phyloP scores from a whole-genome alignment of 495 filamentous ascomycete genomes.

The Podospora pseudoanserina region DNA sequence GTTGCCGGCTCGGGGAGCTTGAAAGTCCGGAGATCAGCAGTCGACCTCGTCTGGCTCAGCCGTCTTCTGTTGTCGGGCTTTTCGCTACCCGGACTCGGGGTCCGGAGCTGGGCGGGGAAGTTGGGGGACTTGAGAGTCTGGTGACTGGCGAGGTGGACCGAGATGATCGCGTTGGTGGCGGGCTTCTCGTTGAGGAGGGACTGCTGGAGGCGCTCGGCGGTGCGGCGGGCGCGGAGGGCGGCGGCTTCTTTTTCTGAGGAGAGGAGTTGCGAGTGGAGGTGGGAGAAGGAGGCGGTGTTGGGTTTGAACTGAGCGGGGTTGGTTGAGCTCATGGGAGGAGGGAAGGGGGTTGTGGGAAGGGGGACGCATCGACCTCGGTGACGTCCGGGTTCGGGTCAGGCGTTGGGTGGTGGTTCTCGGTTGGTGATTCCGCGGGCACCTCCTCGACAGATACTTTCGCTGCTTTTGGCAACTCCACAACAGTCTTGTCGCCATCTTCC shows the following conservation, averaged over 20 bases:
- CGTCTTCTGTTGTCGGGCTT: neutral
- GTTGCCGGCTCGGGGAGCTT: neutral
- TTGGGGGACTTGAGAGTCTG: neutral
- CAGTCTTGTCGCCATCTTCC: neutral
- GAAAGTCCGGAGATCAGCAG: neutral
- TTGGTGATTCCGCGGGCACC: neutral
- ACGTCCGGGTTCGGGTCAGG: neutral
- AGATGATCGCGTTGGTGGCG: neutral
- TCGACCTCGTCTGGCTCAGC: neutral
- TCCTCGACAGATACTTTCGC: neutral
- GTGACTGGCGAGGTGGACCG: neutral
- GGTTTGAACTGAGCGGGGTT: neutral
- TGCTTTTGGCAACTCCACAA: neutral
- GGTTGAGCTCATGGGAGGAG: neutral
- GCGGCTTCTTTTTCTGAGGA: conserved; percentile 1
- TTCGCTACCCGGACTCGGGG: neutral
- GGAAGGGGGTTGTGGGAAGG: neutral
- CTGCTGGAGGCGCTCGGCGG: neutral
- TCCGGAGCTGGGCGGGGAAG: neutral
- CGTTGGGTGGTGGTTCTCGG: neutral
- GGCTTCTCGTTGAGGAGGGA: neutral
- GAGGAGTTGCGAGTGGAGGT: neutral
- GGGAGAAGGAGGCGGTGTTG: neutral
- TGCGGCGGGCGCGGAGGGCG: neutral
- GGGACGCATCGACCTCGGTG: neutral